phyloP scores from a whole-genome alignment of 352 stramenopile genomes.

The Phytophthora meadii region DNA sequence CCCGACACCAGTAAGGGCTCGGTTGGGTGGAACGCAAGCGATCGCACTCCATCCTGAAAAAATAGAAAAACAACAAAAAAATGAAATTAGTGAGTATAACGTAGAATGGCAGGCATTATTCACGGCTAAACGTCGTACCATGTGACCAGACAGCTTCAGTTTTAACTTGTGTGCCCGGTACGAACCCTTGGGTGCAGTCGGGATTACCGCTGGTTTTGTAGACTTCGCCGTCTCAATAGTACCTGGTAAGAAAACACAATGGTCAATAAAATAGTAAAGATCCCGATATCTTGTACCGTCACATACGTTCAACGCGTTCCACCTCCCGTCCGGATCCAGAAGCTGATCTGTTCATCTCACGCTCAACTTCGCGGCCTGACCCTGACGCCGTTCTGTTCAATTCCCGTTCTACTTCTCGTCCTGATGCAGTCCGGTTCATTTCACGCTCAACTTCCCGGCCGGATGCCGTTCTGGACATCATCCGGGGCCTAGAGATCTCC shows the following conservation, averaged over 20 bases:
- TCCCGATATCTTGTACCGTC: not conserved
- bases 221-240: conserved; percentile 45
- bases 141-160: conserved; percentile 84
- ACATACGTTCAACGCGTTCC: conserved; percentile 42
- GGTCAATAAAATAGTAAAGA: conserved; percentile 7
- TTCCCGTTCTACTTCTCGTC: conserved; percentile 59
- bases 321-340: conserved; percentile 46
- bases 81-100: not conserved
- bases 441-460: conserved; percentile 48
- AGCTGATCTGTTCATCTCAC: conserved; percentile 35
- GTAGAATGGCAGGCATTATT: conserved; percentile 1
- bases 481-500: conserved; percentile 80
- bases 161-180: conserved; percentile 87
- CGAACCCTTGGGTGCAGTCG: conserved; percentile 61
- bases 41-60: conserved; percentile 75
- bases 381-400: conserved; percentile 51
- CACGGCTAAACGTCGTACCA: conserved; percentile 47
- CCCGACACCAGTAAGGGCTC: conserved; percentile 84
- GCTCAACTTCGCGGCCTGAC: conserved; percentile 46
- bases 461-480: conserved; percentile 66
- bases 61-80: not conserved
- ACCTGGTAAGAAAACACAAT: conserved; percentile 23
- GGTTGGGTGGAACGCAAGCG: conserved; percentile 81
- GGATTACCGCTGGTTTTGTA: conserved; percentile 52
- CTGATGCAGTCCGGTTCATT: conserved; percentile 30